Conservation (phyloP, 164 flowering plant genomes). For the Chimonanthus praecox region DNA sequence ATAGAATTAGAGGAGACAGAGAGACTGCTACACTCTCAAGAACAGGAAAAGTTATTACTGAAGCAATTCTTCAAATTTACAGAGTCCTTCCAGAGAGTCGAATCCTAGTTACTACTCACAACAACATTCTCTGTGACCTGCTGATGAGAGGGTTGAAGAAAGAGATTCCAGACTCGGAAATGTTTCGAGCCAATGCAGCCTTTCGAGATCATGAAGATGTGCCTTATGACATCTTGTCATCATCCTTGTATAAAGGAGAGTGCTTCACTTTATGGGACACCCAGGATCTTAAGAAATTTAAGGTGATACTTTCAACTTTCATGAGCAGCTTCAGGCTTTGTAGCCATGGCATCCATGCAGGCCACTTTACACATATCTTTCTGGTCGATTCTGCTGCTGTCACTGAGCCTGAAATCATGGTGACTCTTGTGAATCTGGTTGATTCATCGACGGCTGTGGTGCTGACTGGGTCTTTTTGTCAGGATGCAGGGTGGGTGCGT, state of each 20-base stretch:
- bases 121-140: conserved; percentile 31
- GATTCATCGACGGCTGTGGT: conserved; percentile 27
- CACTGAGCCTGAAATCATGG: conserved; percentile 40
- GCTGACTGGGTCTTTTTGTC: conserved; percentile 28
- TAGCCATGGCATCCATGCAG: conserved; percentile 25
- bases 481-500: conserved; percentile 25
- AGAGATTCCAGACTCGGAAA: conserved; percentile 23
- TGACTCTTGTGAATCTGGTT: conserved; percentile 32
- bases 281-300: conserved; percentile 18
- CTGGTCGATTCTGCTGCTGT: conserved; percentile 38
- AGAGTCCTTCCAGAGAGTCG: conserved; percentile 7
- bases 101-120: conserved; percentile 32
- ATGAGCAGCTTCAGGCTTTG: conserved; percentile 36
- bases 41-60: conserved; percentile 21
- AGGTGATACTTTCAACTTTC: conserved; percentile 36
- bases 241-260: conserved; percentile 23
- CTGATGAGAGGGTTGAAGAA: conserved; percentile 24
- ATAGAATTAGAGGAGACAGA: no score
- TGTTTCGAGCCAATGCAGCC: conserved; percentile 47
- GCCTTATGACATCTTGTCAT: conserved; percentile 29
- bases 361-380: conserved; percentile 49
- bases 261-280: conserved; percentile 38
- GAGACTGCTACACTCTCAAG: neutral
- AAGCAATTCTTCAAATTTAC: conserved; percentile 22
- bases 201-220: conserved; percentile 37